Base-by-base conservation (phyloP, 139 green algal genomes). In the Chlorella sp. region DNA sequence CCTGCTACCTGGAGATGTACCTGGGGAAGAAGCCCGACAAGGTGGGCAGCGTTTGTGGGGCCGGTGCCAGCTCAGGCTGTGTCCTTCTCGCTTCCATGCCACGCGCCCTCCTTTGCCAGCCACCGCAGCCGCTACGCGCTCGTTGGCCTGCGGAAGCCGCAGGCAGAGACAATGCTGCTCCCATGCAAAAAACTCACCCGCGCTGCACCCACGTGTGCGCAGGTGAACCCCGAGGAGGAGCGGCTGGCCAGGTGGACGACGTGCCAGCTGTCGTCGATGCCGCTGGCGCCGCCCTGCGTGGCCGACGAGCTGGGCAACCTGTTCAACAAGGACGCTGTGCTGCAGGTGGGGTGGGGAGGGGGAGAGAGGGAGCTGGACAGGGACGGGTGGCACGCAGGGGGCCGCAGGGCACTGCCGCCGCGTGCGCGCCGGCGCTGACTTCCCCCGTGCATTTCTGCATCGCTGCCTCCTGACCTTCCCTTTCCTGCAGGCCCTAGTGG, bases 1-100 rank as follows among this genome's bases (percentile, higher is more conserved):
- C 82, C 21, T 90, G 84, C 63, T 98, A 94, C 77, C 77, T 98
- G 62, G 92, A 96, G 81, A 98, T 98, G 94, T 98, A 97, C 70
- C 60, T 80, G 40, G 74, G 75, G 0, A 91, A 91, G 61, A 95
- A 95, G 59, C 68, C 77, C 11, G 90, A 90, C 43, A 95, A 96
- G 83, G 88, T 91, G 48, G 5, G 41, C 2, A 15, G 27, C 6
- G 17, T n/a, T n/a, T n/a, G n/a, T n/a, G n/a, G n/a, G n/a, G n/a
- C n/a, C n/a, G n/a, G n/a, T n/a, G n/a, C n/a, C n/a, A n/a, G n/a
- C n/a, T n/a, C n/a, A n/a, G n/a, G n/a, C n/a, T n/a, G n/a, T n/a
- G n/a, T n/a, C n/a, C n/a, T n/a, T n/a, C n/a, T n/a, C n/a, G n/a
- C n/a, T n/a, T n/a, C n/a, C n/a, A n/a, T n/a, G n/a, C n/a, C n/a